Percentiles rank a stretch among this genome's conserved stretches.
Evolutionary conservation across 2,329 filamentous ascomycete genomes (phyloP).

Genomic region (Ceratocystis alfenasii): DNA sequence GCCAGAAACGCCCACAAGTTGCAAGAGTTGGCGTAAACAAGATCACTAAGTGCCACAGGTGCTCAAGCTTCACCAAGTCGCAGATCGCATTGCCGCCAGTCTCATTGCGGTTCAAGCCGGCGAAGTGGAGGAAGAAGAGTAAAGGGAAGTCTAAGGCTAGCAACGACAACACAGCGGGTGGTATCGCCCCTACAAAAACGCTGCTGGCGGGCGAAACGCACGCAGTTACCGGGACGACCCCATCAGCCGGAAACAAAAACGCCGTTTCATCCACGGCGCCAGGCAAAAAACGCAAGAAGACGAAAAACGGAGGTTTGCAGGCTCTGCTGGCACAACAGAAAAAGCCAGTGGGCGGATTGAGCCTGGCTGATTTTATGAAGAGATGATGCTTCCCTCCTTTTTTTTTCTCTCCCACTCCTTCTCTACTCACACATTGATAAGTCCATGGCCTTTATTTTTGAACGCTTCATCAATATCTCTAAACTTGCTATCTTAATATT

Average conservation of each 20-base stretch:
- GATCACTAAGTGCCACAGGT: slow-evolving; percentile 16
- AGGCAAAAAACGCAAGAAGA: slow-evolving; percentile 54
- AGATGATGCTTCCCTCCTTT: slow-evolving; percentile 24
- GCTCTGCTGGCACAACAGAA: slow-evolving; percentile 47
- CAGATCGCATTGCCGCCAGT: slow-evolving; percentile 13
- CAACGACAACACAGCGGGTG: slow-evolving; percentile 12
- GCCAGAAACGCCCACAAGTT: background rate
- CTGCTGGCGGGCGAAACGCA: slow-evolving; percentile 23
- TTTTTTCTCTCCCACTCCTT: background rate
- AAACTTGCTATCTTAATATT: no score
- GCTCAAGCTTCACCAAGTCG: slow-evolving; percentile 11
- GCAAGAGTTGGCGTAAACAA: slow-evolving; percentile 9
- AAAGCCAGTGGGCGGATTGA: slow-evolving; percentile 30
- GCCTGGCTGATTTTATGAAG: slow-evolving; percentile 45
- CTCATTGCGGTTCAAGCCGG: background rate
- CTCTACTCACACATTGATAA: background rate
- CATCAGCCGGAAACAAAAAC: slow-evolving; percentile 34
- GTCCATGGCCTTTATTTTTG: no score
- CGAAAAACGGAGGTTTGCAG: slow-evolving; percentile 53
- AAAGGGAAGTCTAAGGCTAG: slow-evolving; percentile 12
- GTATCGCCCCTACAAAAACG: background rate
- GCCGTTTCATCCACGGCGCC: slow-evolving; percentile 27
- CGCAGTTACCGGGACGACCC: slow-evolving; percentile 27
- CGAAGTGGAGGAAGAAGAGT: background rate
- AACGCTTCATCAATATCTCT: no score